These are phyloP conservation scores for Penicillium palitans DNA, from an alignment of 2,329 filamentous ascomycete genomes.

Conservation along the genomic window DNA sequence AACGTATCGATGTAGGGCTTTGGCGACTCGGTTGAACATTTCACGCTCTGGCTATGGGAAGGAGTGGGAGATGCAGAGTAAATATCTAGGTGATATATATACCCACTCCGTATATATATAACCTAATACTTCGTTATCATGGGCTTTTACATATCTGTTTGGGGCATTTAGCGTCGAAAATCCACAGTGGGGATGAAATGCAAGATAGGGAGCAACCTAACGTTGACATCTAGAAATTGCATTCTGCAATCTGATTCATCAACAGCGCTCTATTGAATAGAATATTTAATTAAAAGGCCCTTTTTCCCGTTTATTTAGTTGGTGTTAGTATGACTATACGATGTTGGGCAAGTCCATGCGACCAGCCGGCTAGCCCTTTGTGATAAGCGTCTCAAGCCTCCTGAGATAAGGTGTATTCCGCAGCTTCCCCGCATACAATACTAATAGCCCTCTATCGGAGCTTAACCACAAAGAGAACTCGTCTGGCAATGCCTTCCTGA, in stretches of 20 bases:
- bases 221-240: not conserved
- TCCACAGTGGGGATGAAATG: not conserved
- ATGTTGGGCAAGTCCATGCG: conserved; percentile 23
- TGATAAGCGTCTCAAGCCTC: not conserved
- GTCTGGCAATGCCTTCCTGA: conserved; percentile 7
- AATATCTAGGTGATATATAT: not conserved
- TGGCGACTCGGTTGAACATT: not conserved
- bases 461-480: not conserved
- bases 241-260: not conserved
- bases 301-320: not conserved
- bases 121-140: no score
- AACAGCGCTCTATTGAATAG: not conserved
- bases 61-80: no score
- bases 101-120: not conserved
- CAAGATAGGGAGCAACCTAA: not conserved
- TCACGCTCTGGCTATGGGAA: not conserved
- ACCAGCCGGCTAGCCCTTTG: not conserved
- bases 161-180: not conserved
- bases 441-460: not conserved
- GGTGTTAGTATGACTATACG: not conserved
- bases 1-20: not conserved
- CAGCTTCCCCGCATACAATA: conserved; percentile 5
- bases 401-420: not conserved
- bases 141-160: not conserved
- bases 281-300: not conserved